phyloP scores from a whole-genome alignment of 345 rosid genomes.

The Odontarrhena argentea region DNA sequence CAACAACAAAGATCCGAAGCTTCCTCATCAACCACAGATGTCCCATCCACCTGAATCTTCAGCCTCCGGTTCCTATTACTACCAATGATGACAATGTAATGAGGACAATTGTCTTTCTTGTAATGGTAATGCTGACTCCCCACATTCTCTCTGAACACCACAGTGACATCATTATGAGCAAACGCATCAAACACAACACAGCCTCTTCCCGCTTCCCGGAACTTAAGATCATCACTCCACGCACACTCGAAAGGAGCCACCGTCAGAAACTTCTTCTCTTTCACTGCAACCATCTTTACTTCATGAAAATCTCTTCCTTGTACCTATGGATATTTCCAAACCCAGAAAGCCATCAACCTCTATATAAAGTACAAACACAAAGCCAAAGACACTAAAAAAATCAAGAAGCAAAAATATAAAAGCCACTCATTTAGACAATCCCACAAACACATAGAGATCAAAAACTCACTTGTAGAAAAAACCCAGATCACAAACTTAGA shows the following conservation, averaged over 20 bases:
- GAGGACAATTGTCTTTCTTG: conserved; percentile 88
- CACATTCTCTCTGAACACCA: conserved; percentile 90
- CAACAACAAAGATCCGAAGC: conserved; percentile 70
- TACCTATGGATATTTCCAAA: conserved; percentile 23
- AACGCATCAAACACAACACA: conserved; percentile 95
- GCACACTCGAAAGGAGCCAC: conserved; percentile 99
- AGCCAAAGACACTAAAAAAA: not conserved
- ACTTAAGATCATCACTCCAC: conserved; percentile 92
- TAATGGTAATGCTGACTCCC: conserved; percentile 95
- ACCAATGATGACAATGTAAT: conserved; percentile 93
- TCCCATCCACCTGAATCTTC: conserved; percentile 92
- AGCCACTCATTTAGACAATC: conserved; percentile 23
- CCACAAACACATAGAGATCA: conserved; percentile 19
- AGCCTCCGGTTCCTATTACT: conserved; percentile 86
- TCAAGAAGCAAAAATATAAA: not conserved
- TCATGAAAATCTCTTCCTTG: conserved; percentile 20
- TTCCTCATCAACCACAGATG: conserved; percentile 75
- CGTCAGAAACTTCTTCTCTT: conserved; percentile 71
- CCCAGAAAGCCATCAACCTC: conserved; percentile 38
- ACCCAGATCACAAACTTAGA: conserved; percentile 26
- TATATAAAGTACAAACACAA: conserved; percentile 8
- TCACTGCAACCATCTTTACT: conserved; percentile 50
- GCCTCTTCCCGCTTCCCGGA: conserved; percentile 89
- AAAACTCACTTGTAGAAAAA: conserved; percentile 18
- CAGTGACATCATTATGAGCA: conserved; percentile 92